These are phyloP conservation scores for Dendryphion nanum DNA, from an alignment of 2,329 filamentous ascomycete species.

Conservation along the genomic window DNA sequence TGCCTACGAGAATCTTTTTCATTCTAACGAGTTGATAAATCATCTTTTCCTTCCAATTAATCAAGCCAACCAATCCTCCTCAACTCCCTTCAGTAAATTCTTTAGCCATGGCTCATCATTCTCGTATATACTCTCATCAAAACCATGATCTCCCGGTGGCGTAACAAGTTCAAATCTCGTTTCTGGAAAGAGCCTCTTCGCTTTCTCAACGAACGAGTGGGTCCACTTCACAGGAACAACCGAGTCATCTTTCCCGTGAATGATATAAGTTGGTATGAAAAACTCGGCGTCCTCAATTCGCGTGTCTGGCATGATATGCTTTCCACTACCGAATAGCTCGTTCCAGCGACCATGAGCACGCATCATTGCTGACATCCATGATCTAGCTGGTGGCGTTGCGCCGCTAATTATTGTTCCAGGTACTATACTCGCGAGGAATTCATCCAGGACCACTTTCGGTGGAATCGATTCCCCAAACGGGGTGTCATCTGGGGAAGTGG, in stretches of 20 bases:
- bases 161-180: slow-evolving; percentile 20
- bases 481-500: slow-evolving; percentile 1
- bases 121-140: slow-evolving; percentile 23
- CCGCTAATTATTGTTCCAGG: slow-evolving; percentile 20
- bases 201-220: slow-evolving; percentile 24
- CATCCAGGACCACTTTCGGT: slow-evolving; percentile 14
- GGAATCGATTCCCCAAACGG: slow-evolving; percentile 9
- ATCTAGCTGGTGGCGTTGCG: slow-evolving; percentile 17
- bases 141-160: slow-evolving; percentile 29
- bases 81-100: slow-evolving; percentile 24
- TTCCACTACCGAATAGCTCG: slow-evolving; percentile 27
- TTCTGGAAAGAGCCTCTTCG: slow-evolving; percentile 10
- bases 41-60: too few relatives aligned
- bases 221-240: slow-evolving; percentile 26
- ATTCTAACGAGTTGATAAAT: too few relatives aligned
- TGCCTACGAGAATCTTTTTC: too few relatives aligned
- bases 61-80: slow-evolving; percentile 23
- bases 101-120: slow-evolving; percentile 29
- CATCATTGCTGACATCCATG: slow-evolving; percentile 16
- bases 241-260: slow-evolving; percentile 30
- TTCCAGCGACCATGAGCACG: slow-evolving; percentile 18
- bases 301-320: slow-evolving; percentile 25
- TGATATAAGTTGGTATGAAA: slow-evolving; percentile 30
- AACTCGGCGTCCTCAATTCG: slow-evolving; percentile 20
- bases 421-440: slow-evolving; percentile 16